Evolutionary conservation across 2,329 filamentous ascomycete species (phyloP), one percentile per base, ranked within the genome.

Genomic region (Purpureocillium lavendulum): DNA sequence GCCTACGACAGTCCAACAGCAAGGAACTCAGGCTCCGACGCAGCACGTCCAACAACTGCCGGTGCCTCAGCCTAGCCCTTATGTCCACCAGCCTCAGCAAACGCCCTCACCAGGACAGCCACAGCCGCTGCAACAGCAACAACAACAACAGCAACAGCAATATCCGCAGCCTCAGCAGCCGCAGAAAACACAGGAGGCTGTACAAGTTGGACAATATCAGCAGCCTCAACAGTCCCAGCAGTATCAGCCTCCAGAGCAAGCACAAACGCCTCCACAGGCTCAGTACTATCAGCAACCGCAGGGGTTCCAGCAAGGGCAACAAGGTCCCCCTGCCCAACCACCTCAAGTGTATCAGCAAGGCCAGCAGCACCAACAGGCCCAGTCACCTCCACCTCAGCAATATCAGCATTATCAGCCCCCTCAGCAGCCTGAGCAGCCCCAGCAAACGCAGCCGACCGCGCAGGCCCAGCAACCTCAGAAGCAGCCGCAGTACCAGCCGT

Each of bases 211-310:
- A n/a, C 21, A 5, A 26, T 26, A 26, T 10, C 21, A 26, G 21
- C 5, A 24, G 13, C 12, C 35, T 4, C 35, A 43, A 31, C 41
- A 41, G 35, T 16, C 30, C 34, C 15, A 21, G 7, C 32, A 41
- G 13, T 30, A 33, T 31, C 24, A 29, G 30, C 37, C 24, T 2
- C 24, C n/a, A n/a, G n/a, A 40, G 5, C 38, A 42, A 30, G 17
- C 33, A 8, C 38, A 41, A 18, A 39, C 38, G 21, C 33, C 29
- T 16, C 26, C 21, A 12, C 30, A n/a, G n/a, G n/a, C 14, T n/a
- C 17, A 35, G 7, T 32, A 43, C 29, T n/a, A n/a, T n/a, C n/a
- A 39, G 16, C 41, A 41, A n/a, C n/a, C n/a, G n/a, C n/a, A n/a
- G n/a, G n/a, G n/a, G n/a, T n/a, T n/a, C n/a, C n/a, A n/a, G n/a